These are phyloP conservation scores for Sherardia arvensis DNA, from an alignment of 257 asterid species.

Conservation along the genomic window DNA sequence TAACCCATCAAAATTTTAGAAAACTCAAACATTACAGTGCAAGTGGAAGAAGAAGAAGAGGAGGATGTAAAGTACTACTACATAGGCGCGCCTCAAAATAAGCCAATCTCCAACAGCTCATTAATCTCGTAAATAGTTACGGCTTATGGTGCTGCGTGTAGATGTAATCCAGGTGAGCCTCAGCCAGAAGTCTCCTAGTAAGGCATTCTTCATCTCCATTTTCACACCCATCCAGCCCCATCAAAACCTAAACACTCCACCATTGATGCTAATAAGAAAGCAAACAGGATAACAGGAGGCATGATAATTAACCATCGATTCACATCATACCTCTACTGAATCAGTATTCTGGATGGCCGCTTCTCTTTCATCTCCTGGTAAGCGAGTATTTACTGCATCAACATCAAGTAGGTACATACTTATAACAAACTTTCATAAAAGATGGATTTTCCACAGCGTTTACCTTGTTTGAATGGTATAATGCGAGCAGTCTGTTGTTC, in stretches of 20 bases:
- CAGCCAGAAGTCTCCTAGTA: slow-evolving; percentile 49
- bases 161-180: slow-evolving; percentile 70
- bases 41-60: too few relatives aligned
- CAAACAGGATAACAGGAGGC: not conserved
- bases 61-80: too few relatives aligned
- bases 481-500: slow-evolving; percentile 14
- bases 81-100: too few relatives aligned
- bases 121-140: slow-evolving; percentile 2
- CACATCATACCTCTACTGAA: not conserved
- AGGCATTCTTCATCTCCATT: slow-evolving; percentile 41
- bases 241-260: slow-evolving; percentile 12
- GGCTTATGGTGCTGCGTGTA: slow-evolving; percentile 61
- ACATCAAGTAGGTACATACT: too few relatives aligned
- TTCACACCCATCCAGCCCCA: slow-evolving; percentile 28
- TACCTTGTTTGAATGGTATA: slow-evolving; percentile 14
- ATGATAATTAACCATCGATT: slow-evolving; percentile 4
- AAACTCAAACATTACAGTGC: too few relatives aligned
- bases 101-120: too few relatives aligned
- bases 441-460: not conserved
- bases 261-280: too few relatives aligned
- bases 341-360: slow-evolving; percentile 6
- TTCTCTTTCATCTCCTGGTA: slow-evolving; percentile 15
- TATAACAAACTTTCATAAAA: not conserved
- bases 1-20: too few relatives aligned
- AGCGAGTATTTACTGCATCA: not conserved